Conservation (phyloP, 192 early-diverging fungal genomes). For the Coemansia interrupta region DNA sequence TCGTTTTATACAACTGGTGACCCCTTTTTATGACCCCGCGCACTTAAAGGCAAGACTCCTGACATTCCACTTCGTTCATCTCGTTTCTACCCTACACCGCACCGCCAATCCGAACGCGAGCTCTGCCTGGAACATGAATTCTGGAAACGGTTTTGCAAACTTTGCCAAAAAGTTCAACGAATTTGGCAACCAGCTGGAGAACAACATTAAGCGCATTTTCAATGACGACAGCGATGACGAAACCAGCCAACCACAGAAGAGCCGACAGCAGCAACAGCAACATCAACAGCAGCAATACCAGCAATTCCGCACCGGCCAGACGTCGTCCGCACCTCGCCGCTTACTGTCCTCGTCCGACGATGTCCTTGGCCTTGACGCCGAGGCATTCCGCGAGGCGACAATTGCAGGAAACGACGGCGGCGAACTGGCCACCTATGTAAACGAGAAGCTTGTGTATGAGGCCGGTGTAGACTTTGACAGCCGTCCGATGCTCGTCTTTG, state of each 20-base stretch:
- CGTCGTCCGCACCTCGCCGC: slow-evolving; percentile 14
- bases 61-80: too few species aligned
- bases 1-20: too few species aligned
- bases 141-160: slow-evolving; percentile 44
- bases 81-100: too few species aligned
- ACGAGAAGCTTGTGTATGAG: slow-evolving; percentile 51
- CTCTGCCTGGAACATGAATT: slow-evolving; percentile 15
- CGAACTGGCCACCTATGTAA: slow-evolving; percentile 51
- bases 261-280: not conserved
- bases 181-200: slow-evolving; percentile 43
- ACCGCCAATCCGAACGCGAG: too few species aligned
- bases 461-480: slow-evolving; percentile 80
- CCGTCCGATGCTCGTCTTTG: slow-evolving; percentile 76
- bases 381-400: slow-evolving; percentile 52
- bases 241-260: too few species aligned
- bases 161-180: slow-evolving; percentile 51
- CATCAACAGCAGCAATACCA: not conserved
- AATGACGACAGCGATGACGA: slow-evolving; percentile 19
- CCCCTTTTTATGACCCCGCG: too few species aligned
- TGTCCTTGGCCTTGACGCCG: slow-evolving; percentile 47
- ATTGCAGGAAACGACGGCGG: slow-evolving; percentile 54
- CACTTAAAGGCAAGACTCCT: too few species aligned
- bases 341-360: slow-evolving; percentile 40
- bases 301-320: not conserved
- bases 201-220: slow-evolving; percentile 49